Base-by-base conservation (phyloP, 2,329 filamentous ascomycete genomes). In the Diaporthe sp. region DNA sequence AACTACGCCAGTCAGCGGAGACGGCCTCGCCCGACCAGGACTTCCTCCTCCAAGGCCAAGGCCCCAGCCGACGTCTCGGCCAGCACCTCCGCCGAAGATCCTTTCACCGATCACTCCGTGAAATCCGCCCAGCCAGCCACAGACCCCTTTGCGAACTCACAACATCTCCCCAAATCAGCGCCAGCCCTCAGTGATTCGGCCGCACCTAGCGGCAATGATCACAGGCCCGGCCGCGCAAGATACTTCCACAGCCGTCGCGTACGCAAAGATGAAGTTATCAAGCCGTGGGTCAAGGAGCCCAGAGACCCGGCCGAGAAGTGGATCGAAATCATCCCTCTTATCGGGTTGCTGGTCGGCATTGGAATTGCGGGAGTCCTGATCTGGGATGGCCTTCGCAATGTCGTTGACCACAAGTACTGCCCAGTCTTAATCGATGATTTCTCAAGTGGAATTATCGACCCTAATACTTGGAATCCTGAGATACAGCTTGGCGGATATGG, bases 221-320 rank as follows among this genome's bases (percentile, higher is more conserved):
- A 22, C n/a, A n/a, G 4, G 10, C 70, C 53, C 22, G 34, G 61
- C 28, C 51, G 39, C 7, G 31, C 51, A 13, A 46, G 88, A 72
- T 95, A 93, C 84, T 96, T 96, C 82, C 92, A 92, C 83, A 95
- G 94, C 25, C 88, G 94, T 75, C 87, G 94, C 76, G 90, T 96
- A 46, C 90, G 88, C 82, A 94, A 95, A 82, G 94, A 91, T 57
- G 90, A 94, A 67, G 84, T 94, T 4, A 92, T 95, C 82, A 93
- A 94, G 85, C 93, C 94, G 17, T 97, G 95, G 95, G 84, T 93
- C 53, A 51, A 67, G 25, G 84, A 90, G n/a, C 92, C 92, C 81
- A 91, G 87, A 75, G 93, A 96, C 78, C 92, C 93, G 17, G 93
- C 92, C 82, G 94, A 96, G 87, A 97, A 95, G 86, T 97, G 94